phyloP scores from a whole-genome alignment of 768 basidiomycete genomes.

The Collybia mongolica region DNA sequence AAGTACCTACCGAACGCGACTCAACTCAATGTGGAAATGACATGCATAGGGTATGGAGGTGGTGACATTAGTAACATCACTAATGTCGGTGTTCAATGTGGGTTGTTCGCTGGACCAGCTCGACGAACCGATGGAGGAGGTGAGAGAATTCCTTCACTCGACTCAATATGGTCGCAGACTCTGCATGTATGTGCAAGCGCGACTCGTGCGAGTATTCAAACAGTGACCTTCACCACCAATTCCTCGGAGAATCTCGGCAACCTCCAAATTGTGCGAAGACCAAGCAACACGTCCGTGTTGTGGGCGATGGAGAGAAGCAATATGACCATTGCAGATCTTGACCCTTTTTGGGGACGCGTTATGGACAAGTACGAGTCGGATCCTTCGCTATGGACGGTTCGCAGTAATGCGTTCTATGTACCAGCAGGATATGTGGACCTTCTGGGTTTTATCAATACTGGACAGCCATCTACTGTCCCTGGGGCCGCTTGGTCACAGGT shows the following conservation, averaged over 20 bases:
- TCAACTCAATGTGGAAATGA: conserved; percentile 14
- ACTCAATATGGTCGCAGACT: conserved; percentile 20
- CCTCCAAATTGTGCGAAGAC: conserved; percentile 4
- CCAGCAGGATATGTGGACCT: conserved; percentile 7
- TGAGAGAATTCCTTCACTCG: conserved; percentile 1
- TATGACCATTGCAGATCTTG: conserved; percentile 9
- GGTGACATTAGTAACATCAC: conserved; percentile 14
- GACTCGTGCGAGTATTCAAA: conserved; percentile 14
- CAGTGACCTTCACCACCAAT: conserved; percentile 13
- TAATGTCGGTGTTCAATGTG: conserved; percentile 18
- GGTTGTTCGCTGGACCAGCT: conserved; percentile 16
- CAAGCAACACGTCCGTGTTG: conserved; percentile 10
- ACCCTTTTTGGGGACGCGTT: conserved; percentile 15
- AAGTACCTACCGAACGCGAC: not conserved
- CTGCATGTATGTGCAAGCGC: conserved; percentile 16
- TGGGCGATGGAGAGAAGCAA: conserved; percentile 10
- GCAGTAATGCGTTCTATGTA: conserved; percentile 14
- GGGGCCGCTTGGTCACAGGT: no score
- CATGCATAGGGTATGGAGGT: not conserved
- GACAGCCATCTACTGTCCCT: no score
- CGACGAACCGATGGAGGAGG: conserved; percentile 19
- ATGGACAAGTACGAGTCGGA: no score
- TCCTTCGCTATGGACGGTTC: not conserved
- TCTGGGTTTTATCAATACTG: no score
- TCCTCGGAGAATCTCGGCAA: conserved; percentile 4